Percentiles rank a stretch among this genome's conserved stretches.
Conservation (phyloP, 495 filamentous ascomycete species). For the Lophium mytilinum region DNA sequence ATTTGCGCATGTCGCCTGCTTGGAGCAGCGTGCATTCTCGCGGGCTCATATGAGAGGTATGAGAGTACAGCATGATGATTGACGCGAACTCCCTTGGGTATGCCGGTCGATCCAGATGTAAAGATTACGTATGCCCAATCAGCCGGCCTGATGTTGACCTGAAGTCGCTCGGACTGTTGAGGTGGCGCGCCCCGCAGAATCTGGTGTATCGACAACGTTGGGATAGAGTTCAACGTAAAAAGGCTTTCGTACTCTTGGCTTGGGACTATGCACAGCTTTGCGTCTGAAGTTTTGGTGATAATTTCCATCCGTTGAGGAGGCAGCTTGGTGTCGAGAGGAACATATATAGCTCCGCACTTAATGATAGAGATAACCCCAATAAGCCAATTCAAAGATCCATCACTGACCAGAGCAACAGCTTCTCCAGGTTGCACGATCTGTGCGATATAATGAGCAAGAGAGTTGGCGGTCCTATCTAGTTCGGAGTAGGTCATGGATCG, state of each 20-base stretch:
- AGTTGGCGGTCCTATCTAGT: slow-evolving; percentile 6
- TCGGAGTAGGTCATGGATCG: slow-evolving; percentile 20
- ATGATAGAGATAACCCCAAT: slow-evolving; percentile 31
- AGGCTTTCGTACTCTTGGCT: background rate
- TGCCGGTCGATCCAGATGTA: slow-evolving; percentile 47
- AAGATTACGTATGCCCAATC: slow-evolving; percentile 35
- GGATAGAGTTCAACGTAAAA: background rate
- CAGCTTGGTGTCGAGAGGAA: slow-evolving; percentile 21
- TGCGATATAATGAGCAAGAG: background rate
- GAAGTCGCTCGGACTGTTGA: background rate
- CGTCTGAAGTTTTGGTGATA: background rate
- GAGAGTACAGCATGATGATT: slow-evolving; percentile 39
- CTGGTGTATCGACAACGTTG: background rate
- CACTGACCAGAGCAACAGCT: slow-evolving; percentile 30
- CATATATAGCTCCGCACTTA: slow-evolving; percentile 31
- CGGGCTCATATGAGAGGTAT: slow-evolving; percentile 24
- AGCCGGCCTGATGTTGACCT: slow-evolving; percentile 11
- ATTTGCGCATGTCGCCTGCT: slow-evolving; percentile 31
- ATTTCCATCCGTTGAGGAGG: slow-evolving; percentile 6
- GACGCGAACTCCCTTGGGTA: slow-evolving; percentile 45
- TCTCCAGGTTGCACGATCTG: slow-evolving; percentile 13
- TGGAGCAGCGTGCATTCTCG: slow-evolving; percentile 20
- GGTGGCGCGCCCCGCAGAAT: slow-evolving; percentile 7
- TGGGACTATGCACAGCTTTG: background rate
- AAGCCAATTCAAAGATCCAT: slow-evolving; percentile 37